These are phyloP conservation scores for Silene noctiflora DNA, from an alignment of 179 eudicot genomes.

Conservation along the genomic window DNA sequence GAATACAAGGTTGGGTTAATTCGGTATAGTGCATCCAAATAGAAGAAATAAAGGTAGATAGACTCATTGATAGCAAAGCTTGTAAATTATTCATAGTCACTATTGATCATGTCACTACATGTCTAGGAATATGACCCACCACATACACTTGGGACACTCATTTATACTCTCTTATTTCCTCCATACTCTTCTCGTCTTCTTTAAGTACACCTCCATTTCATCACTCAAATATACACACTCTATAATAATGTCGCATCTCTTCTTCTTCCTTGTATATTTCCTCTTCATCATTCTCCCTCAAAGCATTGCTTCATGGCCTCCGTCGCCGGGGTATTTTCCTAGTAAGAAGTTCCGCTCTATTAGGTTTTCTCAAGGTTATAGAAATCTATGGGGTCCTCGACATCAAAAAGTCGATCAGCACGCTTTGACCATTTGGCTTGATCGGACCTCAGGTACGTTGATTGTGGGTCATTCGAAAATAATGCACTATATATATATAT, in stretches of 20 bases:
- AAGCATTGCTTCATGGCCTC: conserved; percentile 37
- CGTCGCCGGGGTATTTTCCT: conserved; percentile 87
- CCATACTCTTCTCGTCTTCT: conserved; percentile 19
- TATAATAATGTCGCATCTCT: neutral
- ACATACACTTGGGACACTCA: neutral
- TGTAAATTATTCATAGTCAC: no score
- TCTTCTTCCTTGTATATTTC: neutral
- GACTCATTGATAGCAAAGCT: no score
- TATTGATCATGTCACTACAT: conserved; percentile 11
- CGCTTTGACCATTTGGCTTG: conserved; percentile 31
- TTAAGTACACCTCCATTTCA: conserved; percentile 2
- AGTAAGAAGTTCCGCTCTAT: conserved; percentile 41
- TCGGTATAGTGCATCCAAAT: no score
- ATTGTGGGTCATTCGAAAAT: no score
- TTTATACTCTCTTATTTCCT: neutral
- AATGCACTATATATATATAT: no score
- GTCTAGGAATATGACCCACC: conserved; percentile 7
- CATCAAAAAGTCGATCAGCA: conserved; percentile 64
- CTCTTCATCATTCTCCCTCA: neutral
- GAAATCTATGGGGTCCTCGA: conserved; percentile 74
- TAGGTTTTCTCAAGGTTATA: conserved; percentile 49
- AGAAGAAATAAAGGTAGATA: no score
- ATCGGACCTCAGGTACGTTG: conserved; percentile 47
- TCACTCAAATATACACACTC: neutral
- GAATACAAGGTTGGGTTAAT: no score